Percentiles rank a stretch among this genome's conserved stretches.
Conservation (phyloP, 2,329 filamentous ascomycete species). For the Triangularia verruculosa region DNA sequence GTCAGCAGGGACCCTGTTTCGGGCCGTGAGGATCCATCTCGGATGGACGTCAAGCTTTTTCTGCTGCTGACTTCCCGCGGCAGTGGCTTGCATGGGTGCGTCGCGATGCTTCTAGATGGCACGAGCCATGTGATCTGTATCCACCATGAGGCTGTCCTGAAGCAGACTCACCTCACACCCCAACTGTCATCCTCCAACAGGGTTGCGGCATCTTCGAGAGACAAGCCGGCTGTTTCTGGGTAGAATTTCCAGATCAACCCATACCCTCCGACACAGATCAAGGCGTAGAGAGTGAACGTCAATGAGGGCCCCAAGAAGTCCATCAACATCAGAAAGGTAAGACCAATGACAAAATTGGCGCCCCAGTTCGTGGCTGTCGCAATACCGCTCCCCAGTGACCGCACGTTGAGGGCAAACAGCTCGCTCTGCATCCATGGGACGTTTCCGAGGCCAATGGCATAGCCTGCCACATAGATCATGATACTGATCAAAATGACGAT, state of each 20-base stretch:
- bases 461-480: constrained; percentile 79
- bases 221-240: constrained; percentile 80
- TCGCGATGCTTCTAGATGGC: constrained; percentile 9
- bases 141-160: constrained; percentile 2
- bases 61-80: not conserved
- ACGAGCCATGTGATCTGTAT: not conserved
- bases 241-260: constrained; percentile 69
- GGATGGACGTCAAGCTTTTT: constrained; percentile 5
- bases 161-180: constrained; percentile 55
- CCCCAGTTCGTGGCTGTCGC: constrained; percentile 83
- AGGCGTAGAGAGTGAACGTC: constrained; percentile 80
- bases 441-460: constrained; percentile 83
- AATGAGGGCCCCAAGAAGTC: constrained; percentile 66
- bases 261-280: constrained; percentile 68
- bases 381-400: constrained; percentile 68
- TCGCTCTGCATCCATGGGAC: constrained; percentile 97
- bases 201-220: constrained; percentile 73
- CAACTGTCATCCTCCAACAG: constrained; percentile 70
- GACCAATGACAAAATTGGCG: constrained; percentile 78
- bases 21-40: constrained; percentile 8
- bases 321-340: constrained; percentile 89
- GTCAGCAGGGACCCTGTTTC: constrained; percentile 7
- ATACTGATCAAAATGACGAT: constrained; percentile 68
- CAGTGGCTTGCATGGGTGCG: constrained; percentile 7
- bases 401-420: constrained; percentile 75